A percentile compares a stretch with the other conserved stretches of the same genome.
phyloP scores from a whole-genome alignment of 768 basidiomycete species.

The Lentinula sp. region DNA sequence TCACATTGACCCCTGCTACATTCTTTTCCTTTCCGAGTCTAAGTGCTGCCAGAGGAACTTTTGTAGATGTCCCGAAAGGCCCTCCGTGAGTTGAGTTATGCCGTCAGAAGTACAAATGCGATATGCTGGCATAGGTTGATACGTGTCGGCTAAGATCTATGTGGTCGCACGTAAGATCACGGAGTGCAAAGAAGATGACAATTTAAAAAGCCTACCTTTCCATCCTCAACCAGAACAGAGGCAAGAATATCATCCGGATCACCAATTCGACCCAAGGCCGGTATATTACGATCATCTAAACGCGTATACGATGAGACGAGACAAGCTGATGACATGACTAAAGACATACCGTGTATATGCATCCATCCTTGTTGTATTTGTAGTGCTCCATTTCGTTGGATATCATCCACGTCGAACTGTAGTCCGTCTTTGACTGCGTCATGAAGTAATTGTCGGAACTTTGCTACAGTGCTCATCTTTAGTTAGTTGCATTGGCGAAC shows the following conservation, averaged over 20 bases:
- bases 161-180: background rate
- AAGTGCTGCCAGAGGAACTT: background rate
- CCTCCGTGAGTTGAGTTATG: constrained; percentile 60
- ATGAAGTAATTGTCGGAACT: constrained; percentile 57
- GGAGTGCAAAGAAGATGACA: background rate
- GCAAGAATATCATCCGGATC: constrained; percentile 83
- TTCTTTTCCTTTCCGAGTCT: background rate
- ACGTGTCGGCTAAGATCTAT: constrained; percentile 66
- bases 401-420: constrained; percentile 52
- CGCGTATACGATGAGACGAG: background rate
- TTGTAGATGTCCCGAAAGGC: constrained; percentile 44
- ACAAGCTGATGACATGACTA: background rate
- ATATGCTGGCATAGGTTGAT: constrained; percentile 81
- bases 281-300: constrained; percentile 68
- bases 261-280: constrained; percentile 68
- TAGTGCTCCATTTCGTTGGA: constrained; percentile 57
- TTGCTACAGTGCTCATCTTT: constrained; percentile 29
- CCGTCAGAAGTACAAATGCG: constrained; percentile 76
- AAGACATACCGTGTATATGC: constrained; percentile 58
- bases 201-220: constrained; percentile 40
- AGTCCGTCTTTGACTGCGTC: constrained; percentile 50
- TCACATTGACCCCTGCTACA: background rate
- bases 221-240: constrained; percentile 63
- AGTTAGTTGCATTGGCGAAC: background rate
- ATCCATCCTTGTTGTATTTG: constrained; percentile 79